phyloP scores from a whole-genome alignment of 345 rosid genomes.

The Stellera chamaejasme region DNA sequence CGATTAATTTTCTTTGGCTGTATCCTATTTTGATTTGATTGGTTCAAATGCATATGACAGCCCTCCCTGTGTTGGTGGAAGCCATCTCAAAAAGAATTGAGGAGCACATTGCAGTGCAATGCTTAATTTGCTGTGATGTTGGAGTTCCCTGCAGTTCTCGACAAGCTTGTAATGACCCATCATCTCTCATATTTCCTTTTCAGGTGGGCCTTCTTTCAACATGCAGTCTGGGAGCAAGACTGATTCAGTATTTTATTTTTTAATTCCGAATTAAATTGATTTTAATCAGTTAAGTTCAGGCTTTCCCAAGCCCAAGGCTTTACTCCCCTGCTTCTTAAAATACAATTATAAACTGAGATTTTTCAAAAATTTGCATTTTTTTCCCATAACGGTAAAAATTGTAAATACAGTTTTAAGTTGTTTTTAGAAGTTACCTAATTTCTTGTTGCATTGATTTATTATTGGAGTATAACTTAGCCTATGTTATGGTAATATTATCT shows the following conservation, averaged over 20 bases:
- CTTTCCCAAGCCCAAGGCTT: neutral
- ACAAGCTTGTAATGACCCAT: conserved; percentile 84
- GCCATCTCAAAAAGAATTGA: conserved; percentile 60
- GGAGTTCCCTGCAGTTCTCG: conserved; percentile 84
- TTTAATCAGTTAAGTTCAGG: neutral
- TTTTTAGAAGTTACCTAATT: too few species aligned
- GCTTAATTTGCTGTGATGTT: conserved; percentile 89
- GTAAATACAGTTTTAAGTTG: too few species aligned
- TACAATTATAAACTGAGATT: too few species aligned
- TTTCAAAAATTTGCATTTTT: too few species aligned
- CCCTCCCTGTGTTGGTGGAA: conserved; percentile 78
- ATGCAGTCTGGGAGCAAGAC: too few species aligned
- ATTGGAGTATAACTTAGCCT: neutral
- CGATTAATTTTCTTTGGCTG: neutral
- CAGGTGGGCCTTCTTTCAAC: conserved; percentile 48
- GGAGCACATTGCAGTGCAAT: conserved; percentile 86
- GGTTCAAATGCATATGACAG: conserved; percentile 34
- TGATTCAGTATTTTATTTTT: too few species aligned
- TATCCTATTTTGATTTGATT: conserved; percentile 8
- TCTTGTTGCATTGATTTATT: too few species aligned
- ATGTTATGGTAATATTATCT: too few species aligned
- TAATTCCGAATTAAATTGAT: neutral
- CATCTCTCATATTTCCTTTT: conserved; percentile 89
- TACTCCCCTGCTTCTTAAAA: too few species aligned
- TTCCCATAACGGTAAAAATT: too few species aligned